These are phyloP conservation scores for Pseudopyricularia cyperi DNA, from an alignment of 2,329 filamentous ascomycete species.

Conservation along the genomic window DNA sequence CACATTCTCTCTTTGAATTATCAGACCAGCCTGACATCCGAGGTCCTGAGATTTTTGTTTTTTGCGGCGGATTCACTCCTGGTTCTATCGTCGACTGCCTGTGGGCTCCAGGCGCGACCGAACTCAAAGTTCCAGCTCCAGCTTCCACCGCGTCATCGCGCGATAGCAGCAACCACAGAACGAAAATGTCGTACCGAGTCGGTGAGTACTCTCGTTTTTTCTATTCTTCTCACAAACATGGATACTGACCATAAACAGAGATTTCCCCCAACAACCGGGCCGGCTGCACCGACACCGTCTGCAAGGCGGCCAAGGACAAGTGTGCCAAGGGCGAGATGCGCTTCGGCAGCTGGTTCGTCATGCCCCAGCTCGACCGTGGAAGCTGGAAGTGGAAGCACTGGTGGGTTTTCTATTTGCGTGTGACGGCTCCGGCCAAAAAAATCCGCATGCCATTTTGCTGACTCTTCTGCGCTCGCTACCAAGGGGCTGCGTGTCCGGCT, in stretches of 20 bases:
- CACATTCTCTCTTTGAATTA: too few species aligned
- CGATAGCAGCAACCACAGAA: not conserved
- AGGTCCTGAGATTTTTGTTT: too few species aligned
- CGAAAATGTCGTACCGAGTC: constrained; percentile 13
- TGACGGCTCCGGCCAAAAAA: not conserved
- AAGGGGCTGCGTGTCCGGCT: constrained; percentile 83
- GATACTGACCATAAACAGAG: constrained; percentile 35
- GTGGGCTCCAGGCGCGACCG: too few species aligned
- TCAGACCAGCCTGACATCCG: too few species aligned
- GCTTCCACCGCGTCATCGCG: not conserved
- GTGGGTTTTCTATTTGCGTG: constrained; percentile 32
- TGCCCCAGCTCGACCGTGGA: constrained; percentile 36
- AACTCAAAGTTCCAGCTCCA: not conserved
- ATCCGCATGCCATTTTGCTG: not conserved
- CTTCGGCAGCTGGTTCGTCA: constrained; percentile 59
- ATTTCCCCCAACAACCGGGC: constrained; percentile 58
- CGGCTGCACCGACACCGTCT: constrained; percentile 58
- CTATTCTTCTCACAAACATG: not conserved
- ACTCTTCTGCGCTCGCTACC: not conserved
- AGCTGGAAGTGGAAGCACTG: constrained; percentile 77
- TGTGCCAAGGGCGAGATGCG: constrained; percentile 70
- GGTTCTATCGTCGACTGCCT: too few species aligned
- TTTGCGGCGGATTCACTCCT: too few species aligned
- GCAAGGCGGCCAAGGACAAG: constrained; percentile 58
- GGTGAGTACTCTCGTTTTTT: constrained; percentile 12